Evolutionary conservation across 441 rosid genomes (phyloP), one percentile per base, ranked within the genome.

Genomic region (Croton setiger): DNA sequence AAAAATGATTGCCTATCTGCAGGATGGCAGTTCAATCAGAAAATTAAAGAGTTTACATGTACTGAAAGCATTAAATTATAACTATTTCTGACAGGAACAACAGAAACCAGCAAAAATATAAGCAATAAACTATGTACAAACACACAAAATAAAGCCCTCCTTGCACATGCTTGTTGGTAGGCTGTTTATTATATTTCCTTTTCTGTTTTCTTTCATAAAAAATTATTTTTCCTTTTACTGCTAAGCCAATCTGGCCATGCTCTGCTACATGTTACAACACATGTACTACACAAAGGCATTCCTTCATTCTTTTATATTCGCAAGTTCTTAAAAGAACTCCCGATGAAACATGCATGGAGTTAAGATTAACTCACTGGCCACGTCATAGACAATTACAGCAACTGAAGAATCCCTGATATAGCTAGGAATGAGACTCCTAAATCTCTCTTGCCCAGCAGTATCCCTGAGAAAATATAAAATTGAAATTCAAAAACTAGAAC

Each of bases 381-480:
- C 72, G 48, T 68, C 72, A 68, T 68, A 68, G 57, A 68, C 72
- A 36, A 68, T 85, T 71, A 91, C 96, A 60, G 96, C 97, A 37
- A 89, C 97, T 3, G 96, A 91, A 53, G 97, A 91, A 73, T 91
- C 96, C 80, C 97, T 82, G 54, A 91, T 91, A 61, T 91, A 91
- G 76, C 97, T 91, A 7, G 97, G 97, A 72, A 91, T 91, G 62
- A 91, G 97, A 83, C 97, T 91, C 85, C 96, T 89, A 80, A 91
- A 89, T 68, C 96, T 82, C 76, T 91, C 94, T 72, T 89, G 96
- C 33, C 97, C 97, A 12, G 97, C 97, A 13, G 96, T 89, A 73
- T 91, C 97, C 97, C 97, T 91, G 85, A 33, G 68, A 78, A 37
- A 64, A 31, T 3, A 64, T 14, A 66, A n/a, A 37, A 17, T 10